phyloP scores from a whole-genome alignment of 192 early-diverging fungal genomes.

The Podila verticillata region DNA sequence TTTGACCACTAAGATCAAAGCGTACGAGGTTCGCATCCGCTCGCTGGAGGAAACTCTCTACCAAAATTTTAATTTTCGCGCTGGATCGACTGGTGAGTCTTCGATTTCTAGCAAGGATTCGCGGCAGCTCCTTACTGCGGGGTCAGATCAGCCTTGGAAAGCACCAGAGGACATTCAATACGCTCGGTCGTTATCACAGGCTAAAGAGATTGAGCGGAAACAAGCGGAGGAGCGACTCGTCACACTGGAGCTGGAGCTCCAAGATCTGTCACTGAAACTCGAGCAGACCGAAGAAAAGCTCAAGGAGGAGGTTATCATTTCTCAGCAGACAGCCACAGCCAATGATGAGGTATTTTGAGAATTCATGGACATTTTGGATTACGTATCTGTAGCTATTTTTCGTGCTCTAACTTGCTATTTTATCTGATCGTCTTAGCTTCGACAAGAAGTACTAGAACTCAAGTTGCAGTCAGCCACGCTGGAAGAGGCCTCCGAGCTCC shows the following conservation, averaged over 20 bases:
- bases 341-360: conserved; percentile 29
- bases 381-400: background rate
- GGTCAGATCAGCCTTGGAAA: conserved; percentile 36
- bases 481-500: conserved; percentile 12
- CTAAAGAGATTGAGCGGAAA: conserved; percentile 22
- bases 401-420: background rate
- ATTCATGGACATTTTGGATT: background rate
- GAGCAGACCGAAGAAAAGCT: conserved; percentile 22
- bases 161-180: conserved; percentile 24
- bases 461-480: conserved; percentile 37
- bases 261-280: conserved; percentile 16
- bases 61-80: conserved; percentile 47
- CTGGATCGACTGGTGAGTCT: conserved; percentile 24
- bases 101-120: conserved; percentile 32
- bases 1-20: conserved; percentile 34
- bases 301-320: conserved; percentile 10
- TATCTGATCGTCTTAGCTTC: background rate
- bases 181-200: conserved; percentile 17
- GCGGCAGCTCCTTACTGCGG: conserved; percentile 1
- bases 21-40: conserved; percentile 54
- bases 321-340: conserved; percentile 4
- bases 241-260: conserved; percentile 26
- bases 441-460: conserved; percentile 36
- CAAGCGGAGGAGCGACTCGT: conserved; percentile 24
- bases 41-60: conserved; percentile 53